Evolutionary conservation across 768 basidiomycete genomes (phyloP).

Genomic region (Rhizopogon rudus): DNA sequence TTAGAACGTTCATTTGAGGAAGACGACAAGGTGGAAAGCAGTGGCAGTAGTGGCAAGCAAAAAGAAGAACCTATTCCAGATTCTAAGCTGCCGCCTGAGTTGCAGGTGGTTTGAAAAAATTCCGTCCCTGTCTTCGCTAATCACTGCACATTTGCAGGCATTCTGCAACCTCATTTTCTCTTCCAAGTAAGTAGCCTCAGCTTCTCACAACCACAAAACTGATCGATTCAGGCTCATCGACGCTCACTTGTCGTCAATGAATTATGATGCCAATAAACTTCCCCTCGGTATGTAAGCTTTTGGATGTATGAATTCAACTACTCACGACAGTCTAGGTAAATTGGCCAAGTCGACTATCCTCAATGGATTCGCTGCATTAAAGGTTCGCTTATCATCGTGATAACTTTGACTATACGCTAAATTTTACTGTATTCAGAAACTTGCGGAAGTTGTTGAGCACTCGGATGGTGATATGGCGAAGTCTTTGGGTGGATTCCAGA

Average conservation of each 20-base stretch:
- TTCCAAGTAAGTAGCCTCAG: constrained; percentile 29
- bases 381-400: constrained; percentile 27
- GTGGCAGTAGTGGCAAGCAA: constrained; percentile 8
- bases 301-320: not conserved
- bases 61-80: constrained; percentile 40
- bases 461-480: constrained; percentile 36
- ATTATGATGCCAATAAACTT: constrained; percentile 61
- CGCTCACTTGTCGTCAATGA: constrained; percentile 54
- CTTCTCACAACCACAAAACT: not conserved
- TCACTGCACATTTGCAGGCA: constrained; percentile 20
- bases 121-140: not conserved
- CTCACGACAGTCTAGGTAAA: constrained; percentile 38
- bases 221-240: constrained; percentile 39
- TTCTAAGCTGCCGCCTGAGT: constrained; percentile 36
- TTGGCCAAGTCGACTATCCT: constrained; percentile 57
- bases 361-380: constrained; percentile 53
- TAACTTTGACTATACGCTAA: not conserved
- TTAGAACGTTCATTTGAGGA: constrained; percentile 52
- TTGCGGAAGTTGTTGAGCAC: constrained; percentile 48
- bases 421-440: constrained; percentile 24
- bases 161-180: constrained; percentile 51
- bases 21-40: constrained; percentile 29
- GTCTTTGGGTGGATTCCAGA: constrained; percentile 29
- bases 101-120: constrained; percentile 32
- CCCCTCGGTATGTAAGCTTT: constrained; percentile 41